phyloP scores from a whole-genome alignment of 148 eudicot species.

The Linanthus parryae region DNA sequence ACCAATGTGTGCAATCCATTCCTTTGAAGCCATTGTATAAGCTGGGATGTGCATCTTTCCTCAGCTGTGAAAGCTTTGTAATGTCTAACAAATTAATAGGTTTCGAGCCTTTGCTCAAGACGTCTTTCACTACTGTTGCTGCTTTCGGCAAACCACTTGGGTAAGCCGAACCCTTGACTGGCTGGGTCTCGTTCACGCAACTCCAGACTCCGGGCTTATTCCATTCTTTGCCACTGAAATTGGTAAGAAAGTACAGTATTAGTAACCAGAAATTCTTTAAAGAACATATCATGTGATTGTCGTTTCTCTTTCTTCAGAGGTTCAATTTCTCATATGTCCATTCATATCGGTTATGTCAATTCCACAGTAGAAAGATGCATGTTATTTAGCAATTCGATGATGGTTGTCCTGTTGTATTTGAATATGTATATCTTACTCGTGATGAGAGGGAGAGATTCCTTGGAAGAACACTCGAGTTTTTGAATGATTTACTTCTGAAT shows the following conservation, averaged over 20 bases:
- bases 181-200: conserved; percentile 35
- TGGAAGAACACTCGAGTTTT: conserved; percentile 57
- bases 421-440: too few species aligned
- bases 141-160: conserved; percentile 24
- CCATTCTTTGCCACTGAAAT: conserved; percentile 51
- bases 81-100: too few species aligned
- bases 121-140: conserved; percentile 26
- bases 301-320: too few species aligned
- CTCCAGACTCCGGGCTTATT: conserved; percentile 24
- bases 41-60: conserved; percentile 62
- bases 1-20: conserved; percentile 70
- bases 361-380: too few species aligned
- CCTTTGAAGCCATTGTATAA: conserved; percentile 27
- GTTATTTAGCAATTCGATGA: too few species aligned
- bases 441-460: conserved; percentile 65
- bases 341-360: too few species aligned
- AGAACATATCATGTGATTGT: not conserved
- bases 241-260: not conserved
- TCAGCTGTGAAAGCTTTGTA: too few species aligned
- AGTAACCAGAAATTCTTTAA: not conserved
- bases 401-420: too few species aligned
- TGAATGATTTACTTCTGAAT: conserved; percentile 25
- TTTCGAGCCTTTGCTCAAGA: too few species aligned
- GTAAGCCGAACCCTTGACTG: conserved; percentile 27
- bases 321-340: too few species aligned